These are phyloP conservation scores for Fusarium annulatum DNA, from an alignment of 2,329 filamentous ascomycete genomes.

Conservation along the genomic window DNA sequence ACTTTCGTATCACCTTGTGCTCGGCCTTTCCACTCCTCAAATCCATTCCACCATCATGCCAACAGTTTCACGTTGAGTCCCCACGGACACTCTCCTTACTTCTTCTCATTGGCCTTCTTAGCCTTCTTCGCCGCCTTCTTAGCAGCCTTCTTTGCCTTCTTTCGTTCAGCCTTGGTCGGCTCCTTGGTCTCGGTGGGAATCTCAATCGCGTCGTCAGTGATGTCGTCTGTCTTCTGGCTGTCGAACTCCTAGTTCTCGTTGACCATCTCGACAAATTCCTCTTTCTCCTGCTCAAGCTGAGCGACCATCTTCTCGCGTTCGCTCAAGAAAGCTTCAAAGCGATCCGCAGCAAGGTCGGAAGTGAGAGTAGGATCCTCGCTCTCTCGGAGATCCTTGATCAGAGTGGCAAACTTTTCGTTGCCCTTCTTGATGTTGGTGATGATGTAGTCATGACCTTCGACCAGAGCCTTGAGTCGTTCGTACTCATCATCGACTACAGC, in stretches of 20 bases:
- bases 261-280: background rate
- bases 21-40: background rate
- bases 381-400: background rate
- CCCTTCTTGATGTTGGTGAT: background rate
- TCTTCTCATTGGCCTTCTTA: background rate
- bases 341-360: background rate
- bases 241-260: background rate
- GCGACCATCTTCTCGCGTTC: background rate
- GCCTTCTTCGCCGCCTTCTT: background rate
- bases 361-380: accelerated
- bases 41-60: too few relatives aligned
- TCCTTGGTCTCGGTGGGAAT: background rate
- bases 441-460: background rate
- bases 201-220: background rate
- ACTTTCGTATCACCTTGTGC: accelerated
- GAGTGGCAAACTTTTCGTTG: background rate
- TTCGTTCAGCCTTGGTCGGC: background rate
- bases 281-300: background rate
- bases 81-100: background rate
- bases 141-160: background rate
- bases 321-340: background rate
- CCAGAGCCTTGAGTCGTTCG: background rate
- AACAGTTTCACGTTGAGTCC: accelerated
- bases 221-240: background rate
- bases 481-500: background rate